A percentile compares a stretch with the other conserved stretches of the same genome.
These are phyloP conservation scores for Gentiana macrophylla DNA, from an alignment of 257 asterid species.

Conservation along the genomic window DNA sequence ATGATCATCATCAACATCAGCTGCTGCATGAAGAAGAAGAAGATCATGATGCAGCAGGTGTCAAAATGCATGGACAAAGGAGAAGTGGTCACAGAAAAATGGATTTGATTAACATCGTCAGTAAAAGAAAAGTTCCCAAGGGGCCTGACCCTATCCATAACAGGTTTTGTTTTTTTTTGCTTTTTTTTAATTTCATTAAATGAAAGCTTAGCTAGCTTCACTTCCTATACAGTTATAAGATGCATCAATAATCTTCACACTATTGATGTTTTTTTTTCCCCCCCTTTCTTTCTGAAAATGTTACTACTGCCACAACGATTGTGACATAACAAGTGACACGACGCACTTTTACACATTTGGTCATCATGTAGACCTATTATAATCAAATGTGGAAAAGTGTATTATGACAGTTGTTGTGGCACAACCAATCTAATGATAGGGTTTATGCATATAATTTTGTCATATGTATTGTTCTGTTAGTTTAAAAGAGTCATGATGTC, in stretches of 20 bases:
- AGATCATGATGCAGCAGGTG: neutral
- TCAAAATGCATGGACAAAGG: conserved; percentile 3
- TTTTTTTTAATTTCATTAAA: neutral
- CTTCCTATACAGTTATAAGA: neutral
- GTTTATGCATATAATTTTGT: too few relatives aligned
- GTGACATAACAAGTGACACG: too few relatives aligned
- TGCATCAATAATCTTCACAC: neutral
- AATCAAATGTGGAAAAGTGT: too few relatives aligned
- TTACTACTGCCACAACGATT: too few relatives aligned
- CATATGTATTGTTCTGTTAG: too few relatives aligned
- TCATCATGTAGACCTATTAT: too few relatives aligned
- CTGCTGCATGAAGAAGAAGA: neutral
- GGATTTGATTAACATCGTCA: neutral
- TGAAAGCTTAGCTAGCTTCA: conserved; percentile 7
- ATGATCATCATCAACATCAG: too few relatives aligned
- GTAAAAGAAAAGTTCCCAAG: conserved; percentile 69
- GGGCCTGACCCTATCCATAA: conserved; percentile 92
- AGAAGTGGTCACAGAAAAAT: conserved; percentile 1
- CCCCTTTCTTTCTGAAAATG: conserved; percentile 1
- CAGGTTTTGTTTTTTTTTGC: conserved; percentile 30
- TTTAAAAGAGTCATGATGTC: too few relatives aligned
- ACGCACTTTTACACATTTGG: too few relatives aligned
- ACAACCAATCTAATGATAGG: too few relatives aligned
- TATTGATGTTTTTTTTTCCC: conserved; percentile 5
- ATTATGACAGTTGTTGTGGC: too few relatives aligned